phyloP scores from a whole-genome alignment of 192 early-diverging fungal species.

The Linnemannia elongata region DNA sequence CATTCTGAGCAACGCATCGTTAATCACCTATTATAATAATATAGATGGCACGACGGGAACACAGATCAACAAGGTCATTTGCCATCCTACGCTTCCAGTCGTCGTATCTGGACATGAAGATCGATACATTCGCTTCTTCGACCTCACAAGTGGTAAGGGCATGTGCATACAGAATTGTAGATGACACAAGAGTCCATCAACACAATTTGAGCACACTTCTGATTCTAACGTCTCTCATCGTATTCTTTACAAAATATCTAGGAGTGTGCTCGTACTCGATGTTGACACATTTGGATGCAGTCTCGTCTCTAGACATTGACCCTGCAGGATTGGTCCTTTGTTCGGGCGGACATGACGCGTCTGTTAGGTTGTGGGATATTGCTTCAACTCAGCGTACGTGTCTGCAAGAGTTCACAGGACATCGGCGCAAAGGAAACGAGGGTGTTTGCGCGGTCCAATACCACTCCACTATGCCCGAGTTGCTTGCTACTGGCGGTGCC shows the following conservation, averaged over 20 bases:
- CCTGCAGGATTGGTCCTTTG: slow-evolving; percentile 70
- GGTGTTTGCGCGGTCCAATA: slow-evolving; percentile 77
- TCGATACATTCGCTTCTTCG: slow-evolving; percentile 79
- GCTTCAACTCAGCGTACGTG: slow-evolving; percentile 65
- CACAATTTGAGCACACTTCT: not conserved
- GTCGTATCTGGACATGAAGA: slow-evolving; percentile 86
- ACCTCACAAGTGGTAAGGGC: slow-evolving; percentile 74
- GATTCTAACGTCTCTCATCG: too few species aligned
- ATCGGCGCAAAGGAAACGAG: slow-evolving; percentile 80
- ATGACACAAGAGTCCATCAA: not conserved
- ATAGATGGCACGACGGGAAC: slow-evolving; percentile 72
- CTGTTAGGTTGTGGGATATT: slow-evolving; percentile 85
- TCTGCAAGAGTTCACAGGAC: slow-evolving; percentile 80
- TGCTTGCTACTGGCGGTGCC: slow-evolving; percentile 70
- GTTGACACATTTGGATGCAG: slow-evolving; percentile 75
- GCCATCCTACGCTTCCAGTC: slow-evolving; percentile 80
- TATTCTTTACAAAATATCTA: slow-evolving; percentile 13
- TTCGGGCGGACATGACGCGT: slow-evolving; percentile 78
- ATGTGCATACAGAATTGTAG: not conserved
- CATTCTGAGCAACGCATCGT: not conserved
- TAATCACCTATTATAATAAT: not conserved
- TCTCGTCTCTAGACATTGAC: slow-evolving; percentile 76
- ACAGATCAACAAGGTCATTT: slow-evolving; percentile 84
- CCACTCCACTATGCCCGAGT: slow-evolving; percentile 65
- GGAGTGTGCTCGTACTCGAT: slow-evolving; percentile 73